Evolutionary conservation across 805 yeast species (phyloP).

Genomic region (Ogataea haglerorum): DNA sequence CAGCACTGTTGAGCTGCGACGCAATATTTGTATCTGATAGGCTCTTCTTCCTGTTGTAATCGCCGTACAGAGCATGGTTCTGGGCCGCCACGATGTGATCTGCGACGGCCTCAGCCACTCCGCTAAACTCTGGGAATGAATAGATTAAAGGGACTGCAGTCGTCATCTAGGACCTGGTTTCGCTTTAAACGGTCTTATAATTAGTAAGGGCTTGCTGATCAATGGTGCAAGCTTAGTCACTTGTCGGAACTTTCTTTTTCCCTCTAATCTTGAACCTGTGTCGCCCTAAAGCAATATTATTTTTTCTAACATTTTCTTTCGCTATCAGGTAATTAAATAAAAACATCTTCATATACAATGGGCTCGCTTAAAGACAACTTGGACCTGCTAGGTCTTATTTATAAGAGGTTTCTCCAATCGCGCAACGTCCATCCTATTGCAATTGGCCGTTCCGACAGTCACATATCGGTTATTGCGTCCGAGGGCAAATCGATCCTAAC

Average conservation of each 20-base stretch:
- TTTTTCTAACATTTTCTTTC: conserved; percentile 8
- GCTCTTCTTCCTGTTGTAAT: conserved; percentile 21
- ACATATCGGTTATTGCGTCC: neutral
- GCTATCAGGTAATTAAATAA: conserved; percentile 4
- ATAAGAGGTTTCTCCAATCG: neutral
- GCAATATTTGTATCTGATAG: conserved; percentile 7
- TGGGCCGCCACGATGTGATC: conserved; percentile 91
- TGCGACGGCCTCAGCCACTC: conserved; percentile 95
- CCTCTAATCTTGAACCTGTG: neutral
- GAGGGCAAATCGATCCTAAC: conserved; percentile 6
- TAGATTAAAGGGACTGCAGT: conserved; percentile 91
- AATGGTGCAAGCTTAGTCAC: neutral
- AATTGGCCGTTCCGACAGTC: neutral
- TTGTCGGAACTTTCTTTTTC: conserved; percentile 1
- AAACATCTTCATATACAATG: neutral
- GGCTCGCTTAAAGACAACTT: neutral
- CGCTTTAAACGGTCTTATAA: no score
- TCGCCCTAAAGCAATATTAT: conserved; percentile 8
- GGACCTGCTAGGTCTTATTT: conserved; percentile 1
- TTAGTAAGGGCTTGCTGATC: no score
- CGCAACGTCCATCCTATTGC: neutral
- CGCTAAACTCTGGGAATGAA: conserved; percentile 85
- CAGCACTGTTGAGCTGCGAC: neutral
- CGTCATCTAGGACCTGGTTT: conserved; percentile 50
- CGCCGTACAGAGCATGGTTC: conserved; percentile 54